Base-by-base conservation (phyloP, 2,329 filamentous ascomycete genomes). In the Sclerotinia trifoliorum region DNA sequence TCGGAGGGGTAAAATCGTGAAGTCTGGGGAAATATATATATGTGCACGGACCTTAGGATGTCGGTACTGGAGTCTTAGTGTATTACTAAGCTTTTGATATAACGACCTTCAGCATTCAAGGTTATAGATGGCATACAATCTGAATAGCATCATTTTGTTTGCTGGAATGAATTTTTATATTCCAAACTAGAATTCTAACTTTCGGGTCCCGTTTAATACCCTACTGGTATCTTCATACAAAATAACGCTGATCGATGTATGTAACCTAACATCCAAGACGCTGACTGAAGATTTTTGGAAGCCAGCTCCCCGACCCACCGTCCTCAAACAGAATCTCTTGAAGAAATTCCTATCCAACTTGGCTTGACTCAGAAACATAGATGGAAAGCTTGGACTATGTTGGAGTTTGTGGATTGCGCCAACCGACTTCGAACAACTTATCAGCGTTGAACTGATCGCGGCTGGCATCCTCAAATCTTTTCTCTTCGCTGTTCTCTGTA, bases 1-100 rank as follows among this genome's bases (percentile, higher is more conserved):
- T 61, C 51, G 44, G 58, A 62, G 58, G 58, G 58, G 46, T 62
- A 62, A 62, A 62, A 62, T 26, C 51, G 8, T 49, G n/a, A 62
- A 62, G 58, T 62, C 58, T 62, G 58, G 58, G 58, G 58, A 51
- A 61, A 62, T 62, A 6, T 26, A 2, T 39, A 62, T 62, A 6
- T 26, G 4, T 39, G 58, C 58, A 62, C 58, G 58, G 58, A 51
- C 58, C 15, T 51, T 11, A 2, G 3, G 5, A 26, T 39, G 44
- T 13, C 11, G 21, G 29, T 62, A 39, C 26, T 15, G 2, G 39
- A 17, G 13, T 42, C 39, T 17, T 62, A 49, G 24, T 51, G 11
- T 13, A 51, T 62, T 62, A 62, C 58, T 62, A 62, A 62, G 58
- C 58, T 17, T 11, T 6, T 6, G n/a, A n/a, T 49, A 39, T 29